phyloP scores from a whole-genome alignment of 1,139 yeast genomes.

The Williopsis jadinii region DNA sequence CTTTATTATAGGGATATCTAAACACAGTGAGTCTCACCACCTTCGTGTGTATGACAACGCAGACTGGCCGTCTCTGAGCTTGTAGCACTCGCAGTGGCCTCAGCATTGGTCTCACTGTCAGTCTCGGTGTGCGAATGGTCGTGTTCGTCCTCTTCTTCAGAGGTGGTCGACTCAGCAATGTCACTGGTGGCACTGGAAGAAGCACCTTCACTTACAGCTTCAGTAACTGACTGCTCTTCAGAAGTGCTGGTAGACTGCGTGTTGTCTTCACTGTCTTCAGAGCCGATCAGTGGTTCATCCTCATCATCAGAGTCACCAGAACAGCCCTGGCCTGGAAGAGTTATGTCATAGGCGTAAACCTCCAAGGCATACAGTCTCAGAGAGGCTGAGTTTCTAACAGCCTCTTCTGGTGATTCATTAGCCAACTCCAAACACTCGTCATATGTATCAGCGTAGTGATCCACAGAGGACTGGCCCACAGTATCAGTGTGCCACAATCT shows the following conservation, averaged over 20 bases:
- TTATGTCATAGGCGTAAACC: slow-evolving; percentile 16
- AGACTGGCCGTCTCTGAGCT: no score
- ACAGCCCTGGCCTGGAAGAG: slow-evolving; percentile 17
- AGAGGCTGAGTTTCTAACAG: slow-evolving; percentile 16
- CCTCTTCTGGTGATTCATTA: slow-evolving; percentile 9
- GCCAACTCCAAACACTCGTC: slow-evolving; percentile 24
- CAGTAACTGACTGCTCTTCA: no score
- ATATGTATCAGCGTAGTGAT: slow-evolving; percentile 24
- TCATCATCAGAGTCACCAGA: slow-evolving; percentile 10
- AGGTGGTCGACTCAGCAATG: no score
- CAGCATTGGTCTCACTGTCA: no score
- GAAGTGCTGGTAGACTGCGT: not conserved
- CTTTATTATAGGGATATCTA: no score
- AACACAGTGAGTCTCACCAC: no score
- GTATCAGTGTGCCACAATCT: slow-evolving; percentile 27
- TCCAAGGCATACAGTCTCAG: slow-evolving; percentile 17
- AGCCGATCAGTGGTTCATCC: not conserved
- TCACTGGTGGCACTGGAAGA: no score
- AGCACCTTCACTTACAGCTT: no score
- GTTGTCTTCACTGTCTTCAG: slow-evolving; percentile 1
- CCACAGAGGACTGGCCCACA: slow-evolving; percentile 21
- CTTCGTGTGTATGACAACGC: no score
- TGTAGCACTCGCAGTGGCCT: no score
- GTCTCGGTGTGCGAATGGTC: no score
- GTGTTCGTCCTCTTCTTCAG: no score